Percentiles rank a stretch among this genome's conserved stretches.
These are phyloP conservation scores for Sparassis latifolia DNA, from an alignment of 1,284 basidiomycete genomes.

Conservation along the genomic window DNA sequence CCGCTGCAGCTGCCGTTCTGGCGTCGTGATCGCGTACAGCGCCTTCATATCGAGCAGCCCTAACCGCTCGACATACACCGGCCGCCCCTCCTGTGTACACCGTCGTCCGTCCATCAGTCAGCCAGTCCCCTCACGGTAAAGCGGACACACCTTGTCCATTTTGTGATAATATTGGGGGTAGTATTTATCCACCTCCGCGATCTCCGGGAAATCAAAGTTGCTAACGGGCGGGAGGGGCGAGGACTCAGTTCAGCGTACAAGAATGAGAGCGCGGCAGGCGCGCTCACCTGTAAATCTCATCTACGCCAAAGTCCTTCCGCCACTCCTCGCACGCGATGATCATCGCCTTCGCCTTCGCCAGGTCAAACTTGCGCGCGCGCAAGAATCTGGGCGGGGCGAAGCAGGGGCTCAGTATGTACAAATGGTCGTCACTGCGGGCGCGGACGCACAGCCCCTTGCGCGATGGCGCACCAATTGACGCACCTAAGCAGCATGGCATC, in stretches of 20 bases:
- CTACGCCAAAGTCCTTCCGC: constrained; percentile 86
- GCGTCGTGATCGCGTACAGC: constrained; percentile 77
- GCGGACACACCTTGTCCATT: constrained; percentile 70
- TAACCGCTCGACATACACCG: constrained; percentile 92
- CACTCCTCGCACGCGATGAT: constrained; percentile 81
- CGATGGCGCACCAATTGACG: constrained; percentile 3
- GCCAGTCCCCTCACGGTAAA: too few species aligned
- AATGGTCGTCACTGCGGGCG: neutral
- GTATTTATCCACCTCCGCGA: constrained; percentile 79
- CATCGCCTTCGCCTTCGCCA: constrained; percentile 82
- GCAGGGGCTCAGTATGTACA: neutral
- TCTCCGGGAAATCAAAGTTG: constrained; percentile 88
- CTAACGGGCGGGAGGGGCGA: constrained; percentile 30
- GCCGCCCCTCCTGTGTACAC: constrained; percentile 76
- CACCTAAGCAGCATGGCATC: constrained; percentile 75
- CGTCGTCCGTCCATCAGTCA: too few species aligned
- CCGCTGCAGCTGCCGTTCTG: constrained; percentile 84
- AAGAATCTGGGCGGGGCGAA: constrained; percentile 60
- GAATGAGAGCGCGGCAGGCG: neutral
- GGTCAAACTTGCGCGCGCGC: constrained; percentile 90
- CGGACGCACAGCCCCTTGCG: too few species aligned
- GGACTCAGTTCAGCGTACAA: neutral
- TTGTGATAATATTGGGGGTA: constrained; percentile 98
- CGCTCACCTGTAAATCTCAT: constrained; percentile 73
- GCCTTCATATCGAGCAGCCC: constrained; percentile 86